Evolutionary conservation across 73 alveolate genomes (phyloP).

Genomic region (Paramecium primaurelia): DNA sequence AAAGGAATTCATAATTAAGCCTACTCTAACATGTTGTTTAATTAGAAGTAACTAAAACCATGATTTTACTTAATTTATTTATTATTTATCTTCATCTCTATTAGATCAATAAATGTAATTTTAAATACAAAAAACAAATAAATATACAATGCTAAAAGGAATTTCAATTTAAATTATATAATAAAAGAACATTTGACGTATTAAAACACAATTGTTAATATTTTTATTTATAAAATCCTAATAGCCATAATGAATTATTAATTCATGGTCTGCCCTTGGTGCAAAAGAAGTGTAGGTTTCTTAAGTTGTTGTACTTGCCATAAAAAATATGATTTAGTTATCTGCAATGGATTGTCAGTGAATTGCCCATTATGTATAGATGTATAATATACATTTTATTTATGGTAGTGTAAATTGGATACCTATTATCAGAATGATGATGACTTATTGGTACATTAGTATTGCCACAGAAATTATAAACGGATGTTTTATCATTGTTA

Average conservation of each 20-base stretch:
- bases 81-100: not conserved
- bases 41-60: not conserved
- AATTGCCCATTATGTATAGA: not conserved
- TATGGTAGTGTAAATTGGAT: not conserved
- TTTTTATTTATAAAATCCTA: not conserved
- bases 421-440: not conserved
- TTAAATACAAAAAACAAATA: not conserved
- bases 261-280: not conserved
- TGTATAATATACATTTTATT: not conserved
- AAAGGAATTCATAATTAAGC: not conserved
- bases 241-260: not conserved
- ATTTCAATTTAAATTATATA: not conserved
- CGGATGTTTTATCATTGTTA: not conserved
- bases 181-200: not conserved
- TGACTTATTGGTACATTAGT: not conserved
- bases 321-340: not conserved
- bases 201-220: not conserved
- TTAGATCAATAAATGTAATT: not conserved
- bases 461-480: not conserved
- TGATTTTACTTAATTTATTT: not conserved
- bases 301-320: constrained; percentile 18
- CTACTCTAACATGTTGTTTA: not conserved
- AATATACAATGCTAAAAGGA: not conserved
- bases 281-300: constrained; percentile 1
- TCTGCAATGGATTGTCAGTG: not conserved